A percentile compares a stretch with the other conserved stretches of the same genome.
Evolutionary conservation across 2,329 filamentous ascomycete genomes (phyloP).

Genomic region (Lanzia echinophila): DNA sequence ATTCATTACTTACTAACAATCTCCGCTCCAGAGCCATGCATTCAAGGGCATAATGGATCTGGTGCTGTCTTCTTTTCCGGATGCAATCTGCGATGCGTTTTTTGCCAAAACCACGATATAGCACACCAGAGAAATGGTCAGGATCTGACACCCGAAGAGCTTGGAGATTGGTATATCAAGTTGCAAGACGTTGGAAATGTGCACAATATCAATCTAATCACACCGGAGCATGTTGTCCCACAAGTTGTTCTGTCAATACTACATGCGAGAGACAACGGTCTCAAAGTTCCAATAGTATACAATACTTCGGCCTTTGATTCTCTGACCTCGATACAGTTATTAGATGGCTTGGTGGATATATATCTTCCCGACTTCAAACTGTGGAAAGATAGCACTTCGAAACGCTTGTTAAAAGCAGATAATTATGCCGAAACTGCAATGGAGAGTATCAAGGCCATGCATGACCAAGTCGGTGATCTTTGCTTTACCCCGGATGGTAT

Average conservation of each 20-base stretch:
- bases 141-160: slow-evolving; percentile 69
- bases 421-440: slow-evolving; percentile 66
- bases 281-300: slow-evolving; percentile 71
- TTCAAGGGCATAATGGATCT: slow-evolving; percentile 75
- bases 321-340: slow-evolving; percentile 59
- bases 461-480: slow-evolving; percentile 73
- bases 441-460: slow-evolving; percentile 75
- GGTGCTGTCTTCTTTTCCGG: slow-evolving; percentile 64
- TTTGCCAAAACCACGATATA: slow-evolving; percentile 80
- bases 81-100: slow-evolving; percentile 50
- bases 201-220: slow-evolving; percentile 88
- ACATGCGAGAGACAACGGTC: slow-evolving; percentile 61
- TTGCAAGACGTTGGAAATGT: slow-evolving; percentile 71
- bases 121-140: slow-evolving; percentile 75
- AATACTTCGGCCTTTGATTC: slow-evolving; percentile 81
- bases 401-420: slow-evolving; percentile 68
- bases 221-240: slow-evolving; percentile 79
- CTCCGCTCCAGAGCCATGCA: slow-evolving; percentile 54
- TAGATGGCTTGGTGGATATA: slow-evolving; percentile 77
- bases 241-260: slow-evolving; percentile 74
- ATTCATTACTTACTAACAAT: slow-evolving; percentile 1
- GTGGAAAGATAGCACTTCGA: slow-evolving; percentile 61
- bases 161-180: slow-evolving; percentile 79
- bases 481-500: slow-evolving; percentile 77
- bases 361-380: slow-evolving; percentile 88